Evolutionary conservation across 345 rosid genomes (phyloP), one percentile per base, ranked within the genome.

Genomic region (Eutrema japonicum): DNA sequence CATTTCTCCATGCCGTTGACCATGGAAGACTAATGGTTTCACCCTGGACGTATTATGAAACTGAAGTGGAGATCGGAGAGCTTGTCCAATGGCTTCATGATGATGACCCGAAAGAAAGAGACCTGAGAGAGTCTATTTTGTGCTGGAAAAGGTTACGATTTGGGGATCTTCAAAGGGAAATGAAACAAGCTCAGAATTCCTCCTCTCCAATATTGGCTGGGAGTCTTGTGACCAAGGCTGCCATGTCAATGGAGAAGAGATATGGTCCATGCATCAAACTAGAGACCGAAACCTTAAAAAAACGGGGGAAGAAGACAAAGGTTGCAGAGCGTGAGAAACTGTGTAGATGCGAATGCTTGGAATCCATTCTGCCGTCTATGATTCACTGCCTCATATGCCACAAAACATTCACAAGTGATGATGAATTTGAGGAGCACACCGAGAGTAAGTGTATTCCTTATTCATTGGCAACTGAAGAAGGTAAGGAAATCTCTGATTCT

Each of bases 311-410:
- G 78, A 84, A 81, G 82, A 80, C 77, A 52, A 82, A 75, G 73
- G 63, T 80, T 68, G 76, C 49, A 32, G 76, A 73, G 64, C 83
- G 62, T 70, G 95, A 87, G 57, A 88, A 82, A 76, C 80, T 84
- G 71, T 86, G 80, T 49, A 79, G 96, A 48, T 95, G 99, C 49
- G 84, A 83, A 73, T 95, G 99, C 76, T 82, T 95, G 63, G 99
- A 95, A 85, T 88, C 84, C 27, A 82, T 88, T 64, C 88, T 86
- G 88, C 88, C 93, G 71, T 85, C 91, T 32, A 84, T 86, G 85
- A 72, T 70, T 77, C 99, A 95, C 74, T 95, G 99, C 75, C 66
- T 68, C 58, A 78, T 83, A 68, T 95, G 99, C 85, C 99, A 95
- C 80, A 88, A 16, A 77, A 91, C 96, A 58, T 84, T 86, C 54